Percentiles rank a stretch among this genome's conserved stretches.
These are phyloP conservation scores for Aspergillus unguis DNA, from an alignment of 2,329 filamentous ascomycete species.

Conservation along the genomic window DNA sequence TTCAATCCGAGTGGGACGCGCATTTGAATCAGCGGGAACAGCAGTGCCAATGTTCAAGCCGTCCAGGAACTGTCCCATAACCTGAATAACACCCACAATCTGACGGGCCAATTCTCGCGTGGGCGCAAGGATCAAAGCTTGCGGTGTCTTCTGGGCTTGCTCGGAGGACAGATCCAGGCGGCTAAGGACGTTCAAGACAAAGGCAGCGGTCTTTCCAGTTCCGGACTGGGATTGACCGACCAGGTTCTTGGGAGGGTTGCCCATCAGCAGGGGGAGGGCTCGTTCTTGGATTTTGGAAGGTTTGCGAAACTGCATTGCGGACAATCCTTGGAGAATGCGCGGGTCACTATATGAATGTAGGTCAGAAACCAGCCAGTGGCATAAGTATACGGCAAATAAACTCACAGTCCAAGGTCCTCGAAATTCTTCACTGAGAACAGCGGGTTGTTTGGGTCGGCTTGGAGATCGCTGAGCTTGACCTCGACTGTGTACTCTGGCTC, in stretches of 20 bases:
- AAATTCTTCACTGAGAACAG: conserved; percentile 82
- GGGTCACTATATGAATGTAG: conserved; percentile 44
- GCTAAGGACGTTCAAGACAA: conserved; percentile 85
- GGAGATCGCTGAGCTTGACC: conserved; percentile 85
- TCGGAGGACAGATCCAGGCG: conserved; percentile 72
- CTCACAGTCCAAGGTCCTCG: conserved; percentile 80
- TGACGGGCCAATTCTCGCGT: conserved; percentile 93
- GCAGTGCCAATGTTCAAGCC: conserved; percentile 74
- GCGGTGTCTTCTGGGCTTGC: conserved; percentile 58
- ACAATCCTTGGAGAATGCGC: conserved; percentile 72
- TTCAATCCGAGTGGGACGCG: conserved; percentile 65
- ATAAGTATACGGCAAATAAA: conserved; percentile 17
- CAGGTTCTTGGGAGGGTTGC: conserved; percentile 85
- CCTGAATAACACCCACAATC: conserved; percentile 78
- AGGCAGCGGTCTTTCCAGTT: conserved; percentile 96
- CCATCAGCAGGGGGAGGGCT: conserved; percentile 82
- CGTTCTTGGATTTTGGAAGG: conserved; percentile 98
- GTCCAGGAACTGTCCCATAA: conserved; percentile 80
- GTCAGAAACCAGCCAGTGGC: conserved; percentile 7
- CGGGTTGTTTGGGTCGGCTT: conserved; percentile 80
- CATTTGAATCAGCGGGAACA: conserved; percentile 70
- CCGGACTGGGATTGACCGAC: conserved; percentile 99
- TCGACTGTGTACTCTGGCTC: conserved; percentile 85
- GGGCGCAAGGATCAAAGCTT: conserved; percentile 85
- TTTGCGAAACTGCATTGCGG: conserved; percentile 82